A percentile compares a stretch with the other conserved stretches of the same genome.
These are phyloP conservation scores for Drechslera avenae DNA, from an alignment of 2,329 filamentous ascomycete genomes.

Conservation along the genomic window DNA sequence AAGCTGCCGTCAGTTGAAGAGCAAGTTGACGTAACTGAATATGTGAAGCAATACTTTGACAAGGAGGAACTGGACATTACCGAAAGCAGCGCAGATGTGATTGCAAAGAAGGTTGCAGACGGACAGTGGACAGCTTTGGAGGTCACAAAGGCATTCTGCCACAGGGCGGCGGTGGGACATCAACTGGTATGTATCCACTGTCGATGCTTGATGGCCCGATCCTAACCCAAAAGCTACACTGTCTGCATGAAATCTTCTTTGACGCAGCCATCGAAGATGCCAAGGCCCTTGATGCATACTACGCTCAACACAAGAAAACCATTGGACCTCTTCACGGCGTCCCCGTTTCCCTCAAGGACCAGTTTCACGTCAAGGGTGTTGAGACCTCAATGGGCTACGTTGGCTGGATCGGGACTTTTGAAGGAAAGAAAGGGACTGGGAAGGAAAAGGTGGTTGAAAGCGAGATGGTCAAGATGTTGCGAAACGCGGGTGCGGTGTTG, in stretches of 20 bases:
- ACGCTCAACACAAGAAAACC: conserved; percentile 31
- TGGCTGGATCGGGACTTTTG: conserved; percentile 67
- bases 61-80: conserved; percentile 64
- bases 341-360: conserved; percentile 56
- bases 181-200: conserved; percentile 42
- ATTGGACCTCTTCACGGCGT: conserved; percentile 54
- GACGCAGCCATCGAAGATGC: conserved; percentile 52
- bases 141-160: conserved; percentile 62
- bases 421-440: conserved; percentile 59
- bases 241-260: conserved; percentile 57
- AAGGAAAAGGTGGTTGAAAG: conserved; percentile 62
- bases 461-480: conserved; percentile 62
- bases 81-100: conserved; percentile 62
- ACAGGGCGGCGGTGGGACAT: conserved; percentile 59
- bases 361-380: conserved; percentile 55
- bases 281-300: conserved; percentile 50
- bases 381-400: conserved; percentile 65
- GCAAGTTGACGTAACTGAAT: conserved; percentile 55
- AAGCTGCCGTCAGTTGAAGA: conserved; percentile 56
- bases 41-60: conserved; percentile 62
- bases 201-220: background rate
- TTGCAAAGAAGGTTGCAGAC: conserved; percentile 59
- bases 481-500: conserved; percentile 60
- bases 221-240: conserved; percentile 24
- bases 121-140: conserved; percentile 63